phyloP scores from a whole-genome alignment of 2,329 filamentous ascomycete genomes.

The Phaeoacremonium minimum region DNA sequence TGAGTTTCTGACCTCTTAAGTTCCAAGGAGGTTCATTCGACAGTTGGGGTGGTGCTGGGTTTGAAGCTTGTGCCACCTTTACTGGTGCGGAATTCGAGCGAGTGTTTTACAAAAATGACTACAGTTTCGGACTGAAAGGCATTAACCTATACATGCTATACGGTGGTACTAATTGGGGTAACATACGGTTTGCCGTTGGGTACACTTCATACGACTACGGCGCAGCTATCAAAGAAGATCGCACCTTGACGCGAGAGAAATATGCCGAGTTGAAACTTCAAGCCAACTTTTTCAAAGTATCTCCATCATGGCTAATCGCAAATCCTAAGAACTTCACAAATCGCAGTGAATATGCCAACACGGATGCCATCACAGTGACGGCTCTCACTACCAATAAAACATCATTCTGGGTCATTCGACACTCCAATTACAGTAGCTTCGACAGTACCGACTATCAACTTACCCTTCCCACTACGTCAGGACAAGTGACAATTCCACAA shows the following conservation, averaged over 20 bases:
- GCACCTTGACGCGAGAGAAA: constrained; percentile 66
- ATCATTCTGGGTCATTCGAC: constrained; percentile 64
- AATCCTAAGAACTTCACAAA: constrained; percentile 44
- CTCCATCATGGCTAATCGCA: constrained; percentile 63
- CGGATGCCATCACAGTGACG: constrained; percentile 53
- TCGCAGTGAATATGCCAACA: constrained; percentile 48
- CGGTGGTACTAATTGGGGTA: constrained; percentile 83
- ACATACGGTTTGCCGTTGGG: constrained; percentile 64
- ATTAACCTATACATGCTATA: constrained; percentile 76
- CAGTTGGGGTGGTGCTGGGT: constrained; percentile 69
- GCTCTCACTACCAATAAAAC: constrained; percentile 50
- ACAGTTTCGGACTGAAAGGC: constrained; percentile 61
- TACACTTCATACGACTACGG: constrained; percentile 57
- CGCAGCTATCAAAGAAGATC: constrained; percentile 64
- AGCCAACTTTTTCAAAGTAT: constrained; percentile 70
- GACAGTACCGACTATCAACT: constrained; percentile 58
- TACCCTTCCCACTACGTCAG: constrained; percentile 54
- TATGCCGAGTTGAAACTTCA: constrained; percentile 76
- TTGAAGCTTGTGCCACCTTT: constrained; percentile 61
- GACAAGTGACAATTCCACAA: constrained; percentile 54
- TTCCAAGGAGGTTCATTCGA: constrained; percentile 65
- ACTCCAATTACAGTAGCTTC: constrained; percentile 58
- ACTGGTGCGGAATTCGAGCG: constrained; percentile 71
- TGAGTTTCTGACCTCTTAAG: too few species aligned
- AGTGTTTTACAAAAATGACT: constrained; percentile 76